Percentiles rank a stretch among this genome's conserved stretches.
Conservation (phyloP, 2,329 filamentous ascomycete species). For the Scopulariopsis brevicaulis region DNA sequence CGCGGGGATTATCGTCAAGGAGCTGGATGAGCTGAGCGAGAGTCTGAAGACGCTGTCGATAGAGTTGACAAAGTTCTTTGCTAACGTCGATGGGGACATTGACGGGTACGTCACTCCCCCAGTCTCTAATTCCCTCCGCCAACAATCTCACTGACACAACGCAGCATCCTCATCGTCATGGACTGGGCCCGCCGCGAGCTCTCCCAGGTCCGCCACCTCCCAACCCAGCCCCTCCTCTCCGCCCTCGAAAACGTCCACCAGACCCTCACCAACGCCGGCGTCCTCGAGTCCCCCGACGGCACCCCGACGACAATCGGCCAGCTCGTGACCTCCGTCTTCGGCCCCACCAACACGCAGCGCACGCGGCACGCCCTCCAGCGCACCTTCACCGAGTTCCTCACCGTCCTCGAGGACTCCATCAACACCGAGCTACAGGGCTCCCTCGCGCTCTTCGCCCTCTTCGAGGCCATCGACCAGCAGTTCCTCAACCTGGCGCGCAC, state of each 20-base stretch:
- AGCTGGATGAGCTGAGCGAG: conserved; percentile 77
- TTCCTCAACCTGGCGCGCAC: conserved; percentile 81
- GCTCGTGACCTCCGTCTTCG: conserved; percentile 63
- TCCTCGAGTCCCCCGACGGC: conserved; percentile 42
- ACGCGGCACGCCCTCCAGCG: conserved; percentile 72
- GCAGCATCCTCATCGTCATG: conserved; percentile 82
- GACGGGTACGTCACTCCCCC: conserved; percentile 48
- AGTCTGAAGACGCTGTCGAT: conserved; percentile 74
- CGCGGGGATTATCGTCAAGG: conserved; percentile 71
- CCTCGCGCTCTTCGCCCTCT: conserved; percentile 73
- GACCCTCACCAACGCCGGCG: conserved; percentile 52
- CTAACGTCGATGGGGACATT: conserved; percentile 85
- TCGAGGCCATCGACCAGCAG: conserved; percentile 81
- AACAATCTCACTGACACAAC: conserved; percentile 8
- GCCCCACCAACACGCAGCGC: conserved; percentile 68
- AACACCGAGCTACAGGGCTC: conserved; percentile 72
- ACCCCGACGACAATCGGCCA: conserved; percentile 57
- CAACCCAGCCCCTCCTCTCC: conserved; percentile 52
- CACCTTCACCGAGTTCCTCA: conserved; percentile 79
- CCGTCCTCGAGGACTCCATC: conserved; percentile 81
- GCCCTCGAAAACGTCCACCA: conserved; percentile 78
- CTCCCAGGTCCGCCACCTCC: conserved; percentile 50
- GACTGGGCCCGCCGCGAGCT: conserved; percentile 89
- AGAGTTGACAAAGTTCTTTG: conserved; percentile 85
- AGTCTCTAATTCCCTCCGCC: background rate